Conservation (phyloP, 2,329 filamentous ascomycete genomes). For the Paraphoma chrysanthemicola region DNA sequence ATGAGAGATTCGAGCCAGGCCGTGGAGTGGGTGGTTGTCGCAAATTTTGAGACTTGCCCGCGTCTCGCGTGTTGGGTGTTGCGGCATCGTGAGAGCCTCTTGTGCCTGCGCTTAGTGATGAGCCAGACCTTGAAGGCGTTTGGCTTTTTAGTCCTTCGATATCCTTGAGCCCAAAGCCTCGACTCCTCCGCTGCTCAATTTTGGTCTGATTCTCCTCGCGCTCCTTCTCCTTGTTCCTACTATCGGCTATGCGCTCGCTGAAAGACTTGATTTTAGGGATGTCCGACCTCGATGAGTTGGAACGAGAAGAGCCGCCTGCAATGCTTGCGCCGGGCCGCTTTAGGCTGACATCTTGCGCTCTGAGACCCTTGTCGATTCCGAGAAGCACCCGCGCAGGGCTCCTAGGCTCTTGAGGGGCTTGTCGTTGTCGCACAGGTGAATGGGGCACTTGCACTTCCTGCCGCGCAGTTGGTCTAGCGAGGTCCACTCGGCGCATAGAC, state of each 20-base stretch:
- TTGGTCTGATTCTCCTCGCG: conserved; percentile 53
- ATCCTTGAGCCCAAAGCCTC: conserved; percentile 47
- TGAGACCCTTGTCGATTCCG: conserved; percentile 88
- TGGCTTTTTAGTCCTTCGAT: conserved; percentile 34
- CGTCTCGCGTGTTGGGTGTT: conserved; percentile 9
- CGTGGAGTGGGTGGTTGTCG: conserved; percentile 21
- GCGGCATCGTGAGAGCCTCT: conserved; percentile 25
- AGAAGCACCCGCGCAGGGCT: conserved; percentile 82
- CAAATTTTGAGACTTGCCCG: conserved; percentile 13
- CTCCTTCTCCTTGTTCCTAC: conserved; percentile 55
- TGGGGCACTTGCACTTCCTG: conserved; percentile 75
- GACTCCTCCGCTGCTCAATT: conserved; percentile 51
- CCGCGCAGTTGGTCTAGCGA: conserved; percentile 25
- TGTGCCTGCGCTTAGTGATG: conserved; percentile 32
- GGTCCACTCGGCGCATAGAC: conserved; percentile 26
- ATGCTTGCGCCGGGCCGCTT: conserved; percentile 59
- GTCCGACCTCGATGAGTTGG: conserved; percentile 52
- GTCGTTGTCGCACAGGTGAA: conserved; percentile 65
- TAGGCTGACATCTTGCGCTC: conserved; percentile 81
- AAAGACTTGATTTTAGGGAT: conserved; percentile 65
- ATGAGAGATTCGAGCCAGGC: conserved; percentile 31
- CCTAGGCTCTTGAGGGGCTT: conserved; percentile 60
- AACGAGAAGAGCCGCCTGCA: conserved; percentile 20
- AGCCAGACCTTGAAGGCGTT: conserved; percentile 34
- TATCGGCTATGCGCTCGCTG: conserved; percentile 83